Evolutionary conservation across 1,284 basidiomycete species (phyloP).

Genomic region (Pyrrhoderma noxium): DNA sequence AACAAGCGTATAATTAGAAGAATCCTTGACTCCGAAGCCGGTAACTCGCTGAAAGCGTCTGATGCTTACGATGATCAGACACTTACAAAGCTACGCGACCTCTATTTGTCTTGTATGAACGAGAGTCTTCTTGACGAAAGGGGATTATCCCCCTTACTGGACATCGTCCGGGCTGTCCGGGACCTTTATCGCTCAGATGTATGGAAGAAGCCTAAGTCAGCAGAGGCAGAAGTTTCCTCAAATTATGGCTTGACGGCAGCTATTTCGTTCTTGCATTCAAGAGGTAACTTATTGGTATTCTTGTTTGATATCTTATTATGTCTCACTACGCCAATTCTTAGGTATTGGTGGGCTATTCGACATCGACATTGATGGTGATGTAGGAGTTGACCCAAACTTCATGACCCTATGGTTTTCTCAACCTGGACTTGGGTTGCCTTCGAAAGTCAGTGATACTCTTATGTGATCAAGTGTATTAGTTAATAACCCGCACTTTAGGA

Average conservation of each 20-base stretch:
- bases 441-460: conserved; percentile 49
- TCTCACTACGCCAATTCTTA: conserved; percentile 26
- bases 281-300: conserved; percentile 40
- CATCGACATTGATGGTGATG: conserved; percentile 81
- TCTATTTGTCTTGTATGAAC: conserved; percentile 83
- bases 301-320: background rate
- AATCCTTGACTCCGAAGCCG: conserved; percentile 39
- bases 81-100: conserved; percentile 70
- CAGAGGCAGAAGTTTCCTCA: conserved; percentile 19
- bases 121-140: conserved; percentile 57
- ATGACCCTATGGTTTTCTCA: conserved; percentile 88
- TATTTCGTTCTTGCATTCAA: conserved; percentile 81
- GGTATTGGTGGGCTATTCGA: conserved; percentile 75
- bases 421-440: conserved; percentile 77
- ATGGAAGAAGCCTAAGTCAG: conserved; percentile 29
- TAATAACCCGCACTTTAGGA: conserved; percentile 45
- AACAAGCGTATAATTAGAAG: conserved; percentile 60
- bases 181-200: conserved; percentile 48
- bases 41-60: conserved; percentile 23
- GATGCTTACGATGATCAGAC: conserved; percentile 57
- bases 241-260: conserved; percentile 65
- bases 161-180: conserved; percentile 50
- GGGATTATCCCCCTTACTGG: conserved; percentile 54
- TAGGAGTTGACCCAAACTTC: conserved; percentile 80
- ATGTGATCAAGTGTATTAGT: background rate